Evolutionary conservation across 108 stramenopile genomes (phyloP), one percentile per base, ranked within the genome.

Genomic region (Schizochytrium sp.): DNA sequence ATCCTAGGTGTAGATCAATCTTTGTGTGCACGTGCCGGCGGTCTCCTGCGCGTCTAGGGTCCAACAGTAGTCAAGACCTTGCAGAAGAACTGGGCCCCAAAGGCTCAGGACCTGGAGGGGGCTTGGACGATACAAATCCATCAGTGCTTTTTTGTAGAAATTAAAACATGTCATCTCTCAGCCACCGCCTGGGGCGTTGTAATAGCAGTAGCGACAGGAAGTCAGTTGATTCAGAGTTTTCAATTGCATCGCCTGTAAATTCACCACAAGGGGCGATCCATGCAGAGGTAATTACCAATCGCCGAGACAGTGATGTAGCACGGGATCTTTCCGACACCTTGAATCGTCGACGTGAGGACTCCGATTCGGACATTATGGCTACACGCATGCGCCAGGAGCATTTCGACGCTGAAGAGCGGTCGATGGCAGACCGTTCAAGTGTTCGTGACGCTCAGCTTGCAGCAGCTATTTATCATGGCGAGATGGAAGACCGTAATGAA

Each of bases 191-290:
- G 28, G 28, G 28, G 28, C 28, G 28, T 28, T 0, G 28, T 28
- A 28, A 28, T 28, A 28, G 28, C 28, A 28, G 28, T 28, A 28
- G 28, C 28, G 64, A 69, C 64, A 7, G 64, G 28, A 12, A 44
- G 12, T 69, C 64, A 8, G 64, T 69, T 38, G 64, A 69, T 44
- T 69, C 64, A 38, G 64, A 38, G 64, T 69, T 69, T 44, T 3
- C 3, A 8, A 69, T 69, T 15, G 64, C 64, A 44, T 69, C 64
- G 64, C 64, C 64, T 38, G 64, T 69, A 44, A 44, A 69, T 7
- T 28, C 28, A 28, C 28, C 28, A 28, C 28, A 28, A 28, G 28
- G 28, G 28, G 64, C 15, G 42, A 7, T 69, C 42, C 64, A 38
- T 44, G 64, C 64, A 44, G 64, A 28, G 64, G 64, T 69, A 2